A percentile compares a stretch with the other conserved stretches of the same genome.
Conservation (phyloP, 1,139 yeast species). For the Debaryomycetaceae sp. region DNA sequence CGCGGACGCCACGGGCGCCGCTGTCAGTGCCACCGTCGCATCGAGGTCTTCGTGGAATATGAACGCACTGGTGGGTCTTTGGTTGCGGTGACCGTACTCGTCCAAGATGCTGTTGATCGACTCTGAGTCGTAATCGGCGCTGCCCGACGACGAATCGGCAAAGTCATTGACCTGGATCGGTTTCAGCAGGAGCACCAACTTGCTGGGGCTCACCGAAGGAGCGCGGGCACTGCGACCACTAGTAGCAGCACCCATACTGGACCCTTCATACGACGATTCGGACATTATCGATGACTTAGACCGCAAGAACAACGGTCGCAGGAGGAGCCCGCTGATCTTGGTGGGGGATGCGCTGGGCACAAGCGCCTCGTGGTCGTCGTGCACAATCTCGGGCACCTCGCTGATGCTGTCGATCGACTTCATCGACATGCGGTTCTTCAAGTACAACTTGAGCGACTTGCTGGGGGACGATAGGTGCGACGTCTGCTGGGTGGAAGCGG, state of each 20-base stretch:
- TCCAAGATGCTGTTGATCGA: constrained; percentile 31
- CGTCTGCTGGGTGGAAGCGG: constrained; percentile 2
- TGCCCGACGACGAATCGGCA: constrained; percentile 38
- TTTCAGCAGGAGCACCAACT: constrained; percentile 4
- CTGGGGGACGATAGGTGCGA: constrained; percentile 19
- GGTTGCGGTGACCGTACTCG: constrained; percentile 19
- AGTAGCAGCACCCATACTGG: constrained; percentile 2
- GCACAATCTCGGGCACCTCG: constrained; percentile 10
- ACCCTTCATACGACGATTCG: constrained; percentile 1
- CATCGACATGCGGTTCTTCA: constrained; percentile 22
- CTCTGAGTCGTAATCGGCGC: constrained; percentile 22
- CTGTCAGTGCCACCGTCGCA: too few species aligned
- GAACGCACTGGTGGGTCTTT: constrained; percentile 1
- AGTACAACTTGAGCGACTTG: constrained; percentile 24
- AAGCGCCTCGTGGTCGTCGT: background rate
- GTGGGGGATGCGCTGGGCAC: constrained; percentile 8
- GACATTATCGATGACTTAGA: constrained; percentile 18
- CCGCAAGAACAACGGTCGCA: constrained; percentile 21
- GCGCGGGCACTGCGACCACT: background rate
- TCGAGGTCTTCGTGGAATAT: constrained; percentile 31
- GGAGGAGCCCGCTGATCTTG: background rate
- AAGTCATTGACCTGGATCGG: constrained; percentile 32
- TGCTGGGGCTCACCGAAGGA: constrained; percentile 4
- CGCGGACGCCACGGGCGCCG: too few species aligned
- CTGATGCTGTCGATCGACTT: constrained; percentile 26